Evolutionary conservation across 768 basidiomycete genomes (phyloP), one percentile per base, ranked within the genome.

Genomic region (Symmetrospora coprosmae): DNA sequence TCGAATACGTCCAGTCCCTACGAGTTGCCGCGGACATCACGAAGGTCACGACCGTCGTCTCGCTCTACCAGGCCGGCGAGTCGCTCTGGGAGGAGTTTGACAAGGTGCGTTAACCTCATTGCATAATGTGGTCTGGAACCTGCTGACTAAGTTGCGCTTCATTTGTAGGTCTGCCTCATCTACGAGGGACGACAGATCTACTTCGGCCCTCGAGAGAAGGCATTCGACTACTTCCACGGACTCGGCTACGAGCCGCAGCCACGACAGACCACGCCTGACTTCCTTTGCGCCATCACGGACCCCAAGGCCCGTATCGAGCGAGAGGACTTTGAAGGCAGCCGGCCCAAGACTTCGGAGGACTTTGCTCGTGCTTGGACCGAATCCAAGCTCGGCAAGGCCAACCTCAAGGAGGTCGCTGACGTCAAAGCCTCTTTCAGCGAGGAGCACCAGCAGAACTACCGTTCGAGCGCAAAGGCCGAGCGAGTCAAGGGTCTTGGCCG

Each of bases 151-250:
- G 19, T 39, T 39, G 13, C 14, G n/a, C n/a, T n/a, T n/a, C n/a
- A n/a, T n/a, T n/a, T n/a, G n/a, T n/a, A n/a, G n/a, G 38, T 50
- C 47, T 41, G 30, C 37, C 16, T 64, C 17, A 78, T 89, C 67
- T 79, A 83, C 72, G 82, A 82, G 3, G 84, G 85, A 2, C 74
- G 76, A 34, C 82, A 83, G 77, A 81, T 80, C 27, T 89, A 83
- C 74, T 87, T 79, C 58, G 87, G 87, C 1, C 79, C 79, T 5
- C 80, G 81, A 1, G 72, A 77, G 45, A 72, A 78, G 61, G 87
- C 86, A 0, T 75, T 79, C 50, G 74, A 80, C 62, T 86, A 87
- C 71, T 86, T 89, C 75, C 79, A 83, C 60, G 77, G 63, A 78
- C 85, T 77, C 81, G 71, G 65, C 5, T 67, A 48, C 72, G 79